A percentile compares a stretch with the other conserved stretches of the same genome.
Conservation (phyloP, 2,329 filamentous ascomycete genomes). For the Pseudogymnoascus sp. region DNA sequence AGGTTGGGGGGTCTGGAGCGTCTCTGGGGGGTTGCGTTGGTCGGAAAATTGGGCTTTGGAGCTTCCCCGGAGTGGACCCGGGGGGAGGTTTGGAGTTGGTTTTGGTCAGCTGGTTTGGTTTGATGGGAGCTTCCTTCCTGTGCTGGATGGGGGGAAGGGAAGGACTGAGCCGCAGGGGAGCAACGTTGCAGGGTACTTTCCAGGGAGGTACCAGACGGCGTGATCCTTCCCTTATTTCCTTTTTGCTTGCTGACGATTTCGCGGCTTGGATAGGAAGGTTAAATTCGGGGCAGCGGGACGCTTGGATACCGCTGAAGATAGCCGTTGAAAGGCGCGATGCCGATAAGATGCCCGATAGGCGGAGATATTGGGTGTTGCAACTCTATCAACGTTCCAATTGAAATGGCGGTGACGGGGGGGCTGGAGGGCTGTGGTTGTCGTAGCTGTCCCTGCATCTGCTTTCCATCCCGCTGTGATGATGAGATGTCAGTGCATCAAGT, state of each 20-base stretch:
- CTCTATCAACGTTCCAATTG: neutral
- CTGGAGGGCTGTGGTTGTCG: neutral
- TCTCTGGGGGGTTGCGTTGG: neutral
- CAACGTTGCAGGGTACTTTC: neutral
- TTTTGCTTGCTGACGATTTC: neutral
- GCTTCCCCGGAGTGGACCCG: neutral
- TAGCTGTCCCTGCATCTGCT: neutral
- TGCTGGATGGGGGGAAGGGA: neutral
- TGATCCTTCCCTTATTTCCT: neutral
- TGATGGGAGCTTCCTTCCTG: neutral
- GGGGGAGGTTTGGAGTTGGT: neutral
- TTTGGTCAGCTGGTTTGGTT: neutral
- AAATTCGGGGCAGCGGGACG: neutral
- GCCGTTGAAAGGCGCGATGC: neutral
- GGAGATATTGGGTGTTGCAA: neutral
- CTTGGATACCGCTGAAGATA: neutral
- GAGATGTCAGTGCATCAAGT: neutral
- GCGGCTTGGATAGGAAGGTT: slow-evolving; percentile 1
- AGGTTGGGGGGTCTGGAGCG: neutral
- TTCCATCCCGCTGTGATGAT: neutral
- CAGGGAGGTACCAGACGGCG: neutral
- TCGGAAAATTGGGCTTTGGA: neutral
- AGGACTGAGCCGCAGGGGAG: neutral
- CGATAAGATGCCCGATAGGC: neutral
- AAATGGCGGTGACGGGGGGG: neutral